Evolutionary conservation across 495 filamentous ascomycete species (phyloP).

Genomic region (Platismatia glauca): DNA sequence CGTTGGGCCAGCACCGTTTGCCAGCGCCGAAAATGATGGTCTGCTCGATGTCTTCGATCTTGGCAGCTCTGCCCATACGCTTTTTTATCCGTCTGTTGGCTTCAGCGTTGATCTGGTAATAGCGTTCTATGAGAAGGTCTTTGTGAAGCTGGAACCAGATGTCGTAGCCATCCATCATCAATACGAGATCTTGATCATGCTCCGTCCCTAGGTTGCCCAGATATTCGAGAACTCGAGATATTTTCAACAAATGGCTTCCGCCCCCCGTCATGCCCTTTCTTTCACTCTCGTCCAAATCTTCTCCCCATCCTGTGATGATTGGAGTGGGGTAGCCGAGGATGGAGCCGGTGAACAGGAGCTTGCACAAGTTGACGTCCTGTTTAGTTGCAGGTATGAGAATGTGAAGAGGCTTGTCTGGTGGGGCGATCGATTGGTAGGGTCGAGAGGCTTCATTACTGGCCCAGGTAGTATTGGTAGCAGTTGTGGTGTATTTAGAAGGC

Average conservation of each 20-base stretch:
- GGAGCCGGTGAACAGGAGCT: background rate
- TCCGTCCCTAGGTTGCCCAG: slow-evolving; percentile 2
- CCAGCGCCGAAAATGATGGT: slow-evolving; percentile 14
- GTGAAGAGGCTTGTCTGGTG: background rate
- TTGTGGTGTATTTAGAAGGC: background rate
- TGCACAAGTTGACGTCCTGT: slow-evolving; percentile 13
- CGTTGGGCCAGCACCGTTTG: slow-evolving; percentile 11
- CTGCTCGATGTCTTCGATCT: slow-evolving; percentile 5
- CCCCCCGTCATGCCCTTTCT: slow-evolving; percentile 5
- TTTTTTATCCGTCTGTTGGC: slow-evolving; percentile 9
- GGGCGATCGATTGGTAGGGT: background rate
- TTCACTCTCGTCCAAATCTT: background rate
- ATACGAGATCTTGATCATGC: slow-evolving; percentile 10
- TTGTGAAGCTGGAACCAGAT: slow-evolving; percentile 14
- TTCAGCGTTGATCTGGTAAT: slow-evolving; percentile 10
- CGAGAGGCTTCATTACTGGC: background rate
- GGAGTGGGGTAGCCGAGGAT: slow-evolving; percentile 16
- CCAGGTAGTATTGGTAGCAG: background rate
- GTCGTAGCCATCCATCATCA: slow-evolving; percentile 17
- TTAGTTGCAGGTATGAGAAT: slow-evolving; percentile 15
- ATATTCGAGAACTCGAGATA: slow-evolving; percentile 6
- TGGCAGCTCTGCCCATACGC: slow-evolving; percentile 7
- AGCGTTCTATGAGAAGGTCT: slow-evolving; percentile 11
- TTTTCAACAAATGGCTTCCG: slow-evolving; percentile 11
- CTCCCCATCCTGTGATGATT: slow-evolving; percentile 10